Base-by-base conservation (phyloP, 2,329 filamentous ascomycete genomes). In the Alternaria sp. region DNA sequence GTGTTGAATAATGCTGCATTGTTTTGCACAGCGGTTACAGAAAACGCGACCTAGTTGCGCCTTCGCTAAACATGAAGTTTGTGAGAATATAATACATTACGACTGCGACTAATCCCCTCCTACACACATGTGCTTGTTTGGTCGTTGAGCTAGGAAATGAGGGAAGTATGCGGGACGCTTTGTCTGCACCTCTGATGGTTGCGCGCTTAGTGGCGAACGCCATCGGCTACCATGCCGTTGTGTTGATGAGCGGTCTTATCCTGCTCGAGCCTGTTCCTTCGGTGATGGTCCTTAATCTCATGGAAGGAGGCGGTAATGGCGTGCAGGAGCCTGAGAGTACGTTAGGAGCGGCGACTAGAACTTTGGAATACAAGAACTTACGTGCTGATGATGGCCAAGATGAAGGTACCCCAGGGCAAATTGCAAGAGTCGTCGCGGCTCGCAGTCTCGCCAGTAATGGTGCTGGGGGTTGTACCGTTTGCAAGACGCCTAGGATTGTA, bases 381-480 rank as follows among this genome's bases (percentile, higher is more conserved):
- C 79, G 79, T 81, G 76, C 76, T 80, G 54, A 81, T 64, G 42
- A 81, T 81, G 7, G 79, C 79, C 56, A 81, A 53, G 9, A 80
- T 73, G 58, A 82, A 82, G 0, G 78, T 80, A 0, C 77, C 79
- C 79, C 77, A 80, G 1, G 78, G 78, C 33, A 82, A 55, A 40
- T 77, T 75, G 62, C 80, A 82, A 53, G 73, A 58, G 44, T 67
- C 57, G 49, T 76, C 58, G 14, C 48, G 42, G 46, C 62, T 58
- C 1, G 61, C 65, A 6, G 60, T 71, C 28, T 60, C 36, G 3
- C 65, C 66, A 21, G 60, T 67, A 3, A 63, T 45, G 45, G 50
- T 54, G 24, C 46, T 62, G 3, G 51, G 23, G 17, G 29, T 53
- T 17, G 56, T 55, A 7, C 51, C 54, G 36, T 61, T 56, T 26